Evolutionary conservation across 78 protist genomes (phyloP).

Genomic region (Dictyostelium purpureum): DNA sequence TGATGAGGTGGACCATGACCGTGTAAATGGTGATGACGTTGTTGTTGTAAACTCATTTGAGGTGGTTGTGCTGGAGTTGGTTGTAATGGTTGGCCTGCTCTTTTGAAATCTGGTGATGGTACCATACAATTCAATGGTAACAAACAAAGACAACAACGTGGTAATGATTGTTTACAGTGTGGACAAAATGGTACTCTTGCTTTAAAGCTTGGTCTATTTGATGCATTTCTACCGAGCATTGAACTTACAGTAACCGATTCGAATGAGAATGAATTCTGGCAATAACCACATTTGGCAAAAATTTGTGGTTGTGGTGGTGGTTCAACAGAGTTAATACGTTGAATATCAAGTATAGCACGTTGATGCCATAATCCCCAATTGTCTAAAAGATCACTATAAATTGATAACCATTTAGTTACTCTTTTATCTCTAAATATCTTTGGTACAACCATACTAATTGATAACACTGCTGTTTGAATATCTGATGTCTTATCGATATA

Average conservation of each 20-base stretch:
- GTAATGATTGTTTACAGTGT: slow-evolving; percentile 70
- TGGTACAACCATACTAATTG: slow-evolving; percentile 41
- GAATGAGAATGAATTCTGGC: slow-evolving; percentile 62
- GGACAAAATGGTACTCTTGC: slow-evolving; percentile 67
- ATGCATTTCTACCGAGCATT: slow-evolving; percentile 30
- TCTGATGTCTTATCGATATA: slow-evolving; percentile 91
- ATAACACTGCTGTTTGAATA: slow-evolving; percentile 85
- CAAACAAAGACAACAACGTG: slow-evolving; percentile 82
- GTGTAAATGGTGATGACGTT: too few species aligned
- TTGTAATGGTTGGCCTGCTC: background rate
- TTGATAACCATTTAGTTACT: slow-evolving; percentile 51
- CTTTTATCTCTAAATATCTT: slow-evolving; percentile 33
- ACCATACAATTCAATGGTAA: slow-evolving; percentile 70
- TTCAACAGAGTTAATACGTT: background rate
- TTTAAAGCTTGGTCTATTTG: background rate
- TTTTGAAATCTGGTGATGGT: slow-evolving; percentile 42
- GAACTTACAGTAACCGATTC: slow-evolving; percentile 43
- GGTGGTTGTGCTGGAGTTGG: too few species aligned
- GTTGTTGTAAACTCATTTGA: too few species aligned
- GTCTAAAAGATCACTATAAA: slow-evolving; percentile 89
- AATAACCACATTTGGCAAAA: slow-evolving; percentile 75
- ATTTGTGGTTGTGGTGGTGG: slow-evolving; percentile 33
- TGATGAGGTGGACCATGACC: background rate
- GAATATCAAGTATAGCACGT: slow-evolving; percentile 87
- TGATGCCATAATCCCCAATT: slow-evolving; percentile 89